A percentile compares a stretch with the other conserved stretches of the same genome.
Evolutionary conservation across 2,329 filamentous ascomycete species (phyloP).

Genomic region (Ciborinia camelliae): DNA sequence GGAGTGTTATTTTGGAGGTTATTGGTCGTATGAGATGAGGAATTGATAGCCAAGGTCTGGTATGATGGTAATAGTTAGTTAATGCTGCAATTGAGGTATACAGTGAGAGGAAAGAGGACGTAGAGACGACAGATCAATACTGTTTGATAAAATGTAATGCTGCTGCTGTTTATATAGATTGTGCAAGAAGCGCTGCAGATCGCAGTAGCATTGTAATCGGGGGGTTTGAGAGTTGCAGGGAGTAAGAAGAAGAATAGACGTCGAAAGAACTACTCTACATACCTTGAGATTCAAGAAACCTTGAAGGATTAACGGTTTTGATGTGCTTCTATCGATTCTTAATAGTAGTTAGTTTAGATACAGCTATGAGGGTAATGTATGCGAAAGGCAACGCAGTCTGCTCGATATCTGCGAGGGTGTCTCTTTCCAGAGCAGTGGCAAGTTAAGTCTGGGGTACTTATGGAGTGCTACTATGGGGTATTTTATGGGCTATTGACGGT

Average conservation of each 20-base stretch:
- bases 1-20: neutral
- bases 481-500: too few relatives aligned
- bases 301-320: neutral
- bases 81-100: too few relatives aligned
- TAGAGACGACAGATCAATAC: neutral
- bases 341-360: neutral
- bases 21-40: neutral
- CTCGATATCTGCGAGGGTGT: neutral
- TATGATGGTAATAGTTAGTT: neutral
- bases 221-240: neutral
- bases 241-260: neutral
- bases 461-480: neutral
- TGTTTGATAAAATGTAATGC: neutral
- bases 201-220: too few relatives aligned
- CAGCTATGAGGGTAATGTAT: neutral
- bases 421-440: neutral
- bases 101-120: neutral
- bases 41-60: neutral
- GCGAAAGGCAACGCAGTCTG: neutral
- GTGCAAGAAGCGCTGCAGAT: neutral
- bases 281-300: neutral
- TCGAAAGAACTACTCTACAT: neutral
- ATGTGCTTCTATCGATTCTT: neutral
- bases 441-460: neutral
- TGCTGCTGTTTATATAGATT: neutral